phyloP scores from a whole-genome alignment of 2,329 filamentous ascomycete species.

The Neoascochyta sp. region DNA sequence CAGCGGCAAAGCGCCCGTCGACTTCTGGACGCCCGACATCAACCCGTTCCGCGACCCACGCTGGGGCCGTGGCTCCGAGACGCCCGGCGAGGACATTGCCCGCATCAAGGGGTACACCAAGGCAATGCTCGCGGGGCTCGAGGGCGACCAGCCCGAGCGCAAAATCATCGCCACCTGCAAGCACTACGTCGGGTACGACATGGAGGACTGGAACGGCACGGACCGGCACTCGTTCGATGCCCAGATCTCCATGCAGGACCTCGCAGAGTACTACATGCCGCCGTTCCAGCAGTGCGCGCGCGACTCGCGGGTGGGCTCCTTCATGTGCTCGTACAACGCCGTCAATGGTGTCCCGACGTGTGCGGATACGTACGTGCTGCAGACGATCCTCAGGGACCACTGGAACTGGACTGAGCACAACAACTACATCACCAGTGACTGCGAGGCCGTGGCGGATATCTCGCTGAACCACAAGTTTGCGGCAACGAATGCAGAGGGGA shows the following conservation, averaged over 20 bases:
- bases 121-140: constrained; percentile 25
- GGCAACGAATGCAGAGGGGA: no score
- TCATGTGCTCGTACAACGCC: constrained; percentile 59
- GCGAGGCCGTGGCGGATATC: constrained; percentile 60
- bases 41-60: constrained; percentile 62
- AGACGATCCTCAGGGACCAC: constrained; percentile 60
- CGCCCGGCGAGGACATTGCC: constrained; percentile 56
- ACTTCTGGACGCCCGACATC: constrained; percentile 66
- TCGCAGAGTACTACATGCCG: constrained; percentile 65
- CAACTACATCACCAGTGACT: constrained; percentile 64
- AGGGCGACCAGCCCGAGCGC: constrained; percentile 14
- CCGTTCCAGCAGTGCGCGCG: constrained; percentile 55
- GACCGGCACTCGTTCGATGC: constrained; percentile 52
- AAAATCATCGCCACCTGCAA: constrained; percentile 48
- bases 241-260: constrained; percentile 57
- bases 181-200: constrained; percentile 40
- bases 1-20: constrained; percentile 48
- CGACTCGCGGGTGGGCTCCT: constrained; percentile 43
- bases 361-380: constrained; percentile 59
- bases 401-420: constrained; percentile 62
- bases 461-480: constrained; percentile 54
- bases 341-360: constrained; percentile 65
- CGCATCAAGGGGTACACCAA: constrained; percentile 47
- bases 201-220: constrained; percentile 29
- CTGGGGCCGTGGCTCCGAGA: constrained; percentile 58